Percentiles rank a stretch among this genome's conserved stretches.
Conservation (phyloP, 495 filamentous ascomycete species). For the Xylaria longipes region DNA sequence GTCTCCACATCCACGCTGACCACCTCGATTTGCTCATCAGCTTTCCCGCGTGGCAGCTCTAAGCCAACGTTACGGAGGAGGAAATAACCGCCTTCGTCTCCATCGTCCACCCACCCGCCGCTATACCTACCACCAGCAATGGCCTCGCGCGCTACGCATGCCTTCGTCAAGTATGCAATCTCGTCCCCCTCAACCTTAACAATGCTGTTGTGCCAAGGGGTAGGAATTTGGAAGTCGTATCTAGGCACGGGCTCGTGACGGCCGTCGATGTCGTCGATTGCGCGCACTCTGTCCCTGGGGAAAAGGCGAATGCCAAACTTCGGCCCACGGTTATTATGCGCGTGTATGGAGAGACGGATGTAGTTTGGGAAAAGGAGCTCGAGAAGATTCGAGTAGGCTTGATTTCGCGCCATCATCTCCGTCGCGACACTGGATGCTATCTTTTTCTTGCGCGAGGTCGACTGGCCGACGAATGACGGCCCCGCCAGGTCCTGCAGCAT, state of each 20-base stretch:
- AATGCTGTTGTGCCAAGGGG: conserved; percentile 53
- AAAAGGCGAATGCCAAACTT: conserved; percentile 53
- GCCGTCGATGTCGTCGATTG: conserved; percentile 34
- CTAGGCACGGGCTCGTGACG: conserved; percentile 24
- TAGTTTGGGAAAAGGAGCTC: conserved; percentile 46
- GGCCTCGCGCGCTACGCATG: conserved; percentile 32
- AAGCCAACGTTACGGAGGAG: background rate
- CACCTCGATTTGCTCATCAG: background rate
- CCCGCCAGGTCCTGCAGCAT: conserved; percentile 54
- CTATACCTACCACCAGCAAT: conserved; percentile 26
- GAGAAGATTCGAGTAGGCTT: conserved; percentile 51
- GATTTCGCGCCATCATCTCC: conserved; percentile 49
- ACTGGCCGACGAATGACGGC: conserved; percentile 34
- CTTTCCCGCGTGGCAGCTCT: background rate
- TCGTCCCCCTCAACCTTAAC: conserved; percentile 40
- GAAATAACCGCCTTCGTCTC: background rate
- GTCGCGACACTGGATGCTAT: conserved; percentile 41
- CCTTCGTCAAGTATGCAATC: conserved; percentile 39
- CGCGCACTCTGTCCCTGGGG: conserved; percentile 31
- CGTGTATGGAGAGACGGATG: conserved; percentile 50
- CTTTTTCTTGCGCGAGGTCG: conserved; percentile 44
- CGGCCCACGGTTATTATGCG: conserved; percentile 49
- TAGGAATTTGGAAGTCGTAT: conserved; percentile 49
- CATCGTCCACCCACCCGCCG: conserved; percentile 22
- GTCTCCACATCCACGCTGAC: background rate